Evolutionary conservation across 129 eudicot species (phyloP), one percentile per base, ranked within the genome.

Genomic region (Pittosporum tobira): DNA sequence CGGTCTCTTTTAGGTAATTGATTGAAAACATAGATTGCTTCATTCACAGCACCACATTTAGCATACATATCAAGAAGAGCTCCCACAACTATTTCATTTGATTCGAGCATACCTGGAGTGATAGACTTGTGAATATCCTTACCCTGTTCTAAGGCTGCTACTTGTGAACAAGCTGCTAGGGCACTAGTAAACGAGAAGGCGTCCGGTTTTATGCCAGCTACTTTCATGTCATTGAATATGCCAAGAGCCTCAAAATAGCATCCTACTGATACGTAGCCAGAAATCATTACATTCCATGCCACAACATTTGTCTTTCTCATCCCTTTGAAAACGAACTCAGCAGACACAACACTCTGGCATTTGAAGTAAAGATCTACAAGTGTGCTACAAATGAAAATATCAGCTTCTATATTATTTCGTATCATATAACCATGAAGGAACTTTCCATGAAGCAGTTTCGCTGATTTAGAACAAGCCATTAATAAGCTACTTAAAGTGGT

Each of bases 401-500:
- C 64, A 36, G 64, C 64, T 42, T 59, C 50, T 37, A 59, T 42
- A 24, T 59, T 59, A 29, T 59, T 59, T 59, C 64, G 37, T 28
- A 59, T 40, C 49, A 59, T 22, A 59, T 59, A 59, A 4, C 64
- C 50, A 24, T 59, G 64, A 59, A 59, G 48, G 49, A 59, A 59
- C 49, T 59, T 59, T 16, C 64, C 64, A 13, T 36, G 64, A 19
- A 36, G 64, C 18, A 59, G 50, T 36, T 38, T 59, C 30, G 3
- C 28, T 6, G 64, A 59, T 14, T 42, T 42, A 38, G 64, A 37
- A 42, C 64, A 59, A 38, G 64, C 50, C 49, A 59, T 37, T 24
- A 59, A 59, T 36, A 59, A 59, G 64, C 64, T 59, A 49, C 64
- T 59, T 42, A 59, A 36, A 59, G 64, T 59, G 27, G 64, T 59